Conservation (phyloP, 148 eudicot genomes). For the Amaranthus hypochondriacus region DNA sequence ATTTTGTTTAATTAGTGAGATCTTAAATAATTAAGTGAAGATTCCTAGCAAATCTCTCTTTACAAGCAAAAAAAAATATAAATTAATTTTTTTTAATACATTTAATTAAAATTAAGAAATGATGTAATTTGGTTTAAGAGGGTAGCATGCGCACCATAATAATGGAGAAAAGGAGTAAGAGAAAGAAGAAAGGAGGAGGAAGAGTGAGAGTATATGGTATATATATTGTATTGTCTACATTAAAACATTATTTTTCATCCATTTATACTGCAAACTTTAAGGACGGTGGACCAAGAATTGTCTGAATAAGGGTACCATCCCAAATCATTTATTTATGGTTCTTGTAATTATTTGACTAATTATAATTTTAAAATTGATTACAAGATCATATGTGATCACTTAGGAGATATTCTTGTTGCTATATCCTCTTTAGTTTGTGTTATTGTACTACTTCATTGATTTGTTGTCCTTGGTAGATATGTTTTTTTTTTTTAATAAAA, state of each 20-base stretch:
- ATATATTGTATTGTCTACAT: not conserved
- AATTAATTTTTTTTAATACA: not conserved
- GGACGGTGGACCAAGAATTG: slow-evolving; percentile 19
- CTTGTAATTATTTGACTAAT: slow-evolving; percentile 17
- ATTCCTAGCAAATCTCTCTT: slow-evolving; percentile 20
- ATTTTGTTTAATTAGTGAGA: too few relatives aligned
- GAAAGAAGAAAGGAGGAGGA: not conserved
- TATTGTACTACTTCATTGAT: not conserved
- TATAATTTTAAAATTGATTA: slow-evolving; percentile 2
- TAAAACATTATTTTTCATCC: not conserved
- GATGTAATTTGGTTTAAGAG: not conserved
- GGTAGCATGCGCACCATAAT: slow-evolving; percentile 11
- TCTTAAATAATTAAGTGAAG: slow-evolving; percentile 11
- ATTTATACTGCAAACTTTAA: slow-evolving; percentile 5
- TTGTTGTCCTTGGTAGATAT: not conserved
- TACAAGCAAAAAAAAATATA: not conserved
- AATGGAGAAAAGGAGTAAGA: not conserved
- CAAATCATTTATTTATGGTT: not conserved
- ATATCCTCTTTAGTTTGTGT: not conserved
- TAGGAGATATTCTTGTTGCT: slow-evolving; percentile 6
- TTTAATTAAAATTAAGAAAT: not conserved
- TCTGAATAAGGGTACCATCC: slow-evolving; percentile 17
- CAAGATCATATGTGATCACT: slow-evolving; percentile 7
- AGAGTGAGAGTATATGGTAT: not conserved
- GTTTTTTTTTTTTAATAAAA: too few relatives aligned